phyloP scores from a whole-genome alignment of 1,284 basidiomycete species.

The Trichosporon sp. region DNA sequence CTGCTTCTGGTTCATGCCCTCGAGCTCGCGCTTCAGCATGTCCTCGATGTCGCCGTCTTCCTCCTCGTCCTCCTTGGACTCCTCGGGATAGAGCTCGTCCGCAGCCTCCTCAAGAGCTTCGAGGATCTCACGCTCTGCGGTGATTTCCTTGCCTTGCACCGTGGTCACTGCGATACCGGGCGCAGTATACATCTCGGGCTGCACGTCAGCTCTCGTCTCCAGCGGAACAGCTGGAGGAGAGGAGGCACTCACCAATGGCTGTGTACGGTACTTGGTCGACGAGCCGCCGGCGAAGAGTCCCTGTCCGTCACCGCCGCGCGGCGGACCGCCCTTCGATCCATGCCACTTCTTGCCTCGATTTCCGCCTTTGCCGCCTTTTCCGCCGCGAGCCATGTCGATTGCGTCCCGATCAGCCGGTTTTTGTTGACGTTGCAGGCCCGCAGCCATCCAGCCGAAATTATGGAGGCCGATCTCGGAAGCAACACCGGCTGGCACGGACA shows the following conservation, averaged over 20 bases:
- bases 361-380: background rate
- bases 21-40: constrained; percentile 38
- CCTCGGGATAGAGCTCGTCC: constrained; percentile 41
- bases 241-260: constrained; percentile 15
- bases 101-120: constrained; percentile 37
- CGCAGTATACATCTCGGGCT: constrained; percentile 33
- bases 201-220: background rate
- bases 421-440: background rate
- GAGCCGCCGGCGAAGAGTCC: constrained; percentile 16
- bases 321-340: constrained; percentile 57
- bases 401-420: background rate
- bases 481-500: background rate
- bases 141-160: constrained; percentile 34
- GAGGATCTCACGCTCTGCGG: constrained; percentile 39
- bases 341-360: constrained; percentile 51
- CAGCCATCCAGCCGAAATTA: background rate
- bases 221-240: background rate
- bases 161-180: constrained; percentile 38
- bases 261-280: constrained; percentile 13
- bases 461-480: background rate
- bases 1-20: constrained; percentile 19
- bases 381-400: background rate
- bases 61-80: constrained; percentile 17
- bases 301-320: constrained; percentile 16
- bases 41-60: constrained; percentile 38